Percentiles rank a stretch among this genome's conserved stretches.
Evolutionary conservation across 2,329 filamentous ascomycete genomes (phyloP).

Genomic region (Cadophora sp.): DNA sequence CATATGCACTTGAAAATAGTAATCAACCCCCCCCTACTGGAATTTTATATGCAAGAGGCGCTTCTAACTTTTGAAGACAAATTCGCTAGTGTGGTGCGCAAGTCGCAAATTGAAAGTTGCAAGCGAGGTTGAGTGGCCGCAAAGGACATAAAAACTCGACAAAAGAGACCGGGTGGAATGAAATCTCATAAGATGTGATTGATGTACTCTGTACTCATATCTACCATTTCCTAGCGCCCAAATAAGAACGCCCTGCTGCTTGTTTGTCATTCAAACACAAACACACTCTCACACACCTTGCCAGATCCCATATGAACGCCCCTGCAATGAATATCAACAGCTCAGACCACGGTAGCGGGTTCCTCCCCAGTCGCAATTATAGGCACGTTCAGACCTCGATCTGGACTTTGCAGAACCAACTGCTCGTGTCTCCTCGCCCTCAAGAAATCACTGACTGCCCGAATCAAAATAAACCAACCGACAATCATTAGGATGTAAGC

Average conservation of each 20-base stretch:
- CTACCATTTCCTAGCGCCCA: conserved; percentile 4
- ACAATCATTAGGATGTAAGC: conserved; percentile 95
- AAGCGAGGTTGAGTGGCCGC: too few species aligned
- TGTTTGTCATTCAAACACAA: neutral
- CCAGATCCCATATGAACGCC: conserved; percentile 26
- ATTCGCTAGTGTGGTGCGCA: too few species aligned
- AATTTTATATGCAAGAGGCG: too few species aligned
- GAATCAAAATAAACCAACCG: conserved; percentile 97
- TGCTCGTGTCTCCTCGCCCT: conserved; percentile 89
- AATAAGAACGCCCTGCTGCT: conserved; percentile 25
- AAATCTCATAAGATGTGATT: conserved; percentile 12
- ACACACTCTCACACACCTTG: neutral
- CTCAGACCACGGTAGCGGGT: conserved; percentile 76
- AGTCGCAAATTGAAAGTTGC: too few species aligned
- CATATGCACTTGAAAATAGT: too few species aligned
- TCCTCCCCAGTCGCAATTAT: conserved; percentile 87
- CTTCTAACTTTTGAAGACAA: too few species aligned
- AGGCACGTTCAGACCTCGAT: conserved; percentile 82
- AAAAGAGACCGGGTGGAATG: neutral
- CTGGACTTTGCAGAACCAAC: conserved; percentile 89
- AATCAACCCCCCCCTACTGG: too few species aligned
- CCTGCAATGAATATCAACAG: conserved; percentile 3
- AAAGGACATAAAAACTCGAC: neutral
- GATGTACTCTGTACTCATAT: conserved; percentile 8
- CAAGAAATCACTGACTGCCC: conserved; percentile 90